These are phyloP conservation scores for Singerocomus inundabilis DNA, from an alignment of 1,284 basidiomycete genomes.

Conservation along the genomic window DNA sequence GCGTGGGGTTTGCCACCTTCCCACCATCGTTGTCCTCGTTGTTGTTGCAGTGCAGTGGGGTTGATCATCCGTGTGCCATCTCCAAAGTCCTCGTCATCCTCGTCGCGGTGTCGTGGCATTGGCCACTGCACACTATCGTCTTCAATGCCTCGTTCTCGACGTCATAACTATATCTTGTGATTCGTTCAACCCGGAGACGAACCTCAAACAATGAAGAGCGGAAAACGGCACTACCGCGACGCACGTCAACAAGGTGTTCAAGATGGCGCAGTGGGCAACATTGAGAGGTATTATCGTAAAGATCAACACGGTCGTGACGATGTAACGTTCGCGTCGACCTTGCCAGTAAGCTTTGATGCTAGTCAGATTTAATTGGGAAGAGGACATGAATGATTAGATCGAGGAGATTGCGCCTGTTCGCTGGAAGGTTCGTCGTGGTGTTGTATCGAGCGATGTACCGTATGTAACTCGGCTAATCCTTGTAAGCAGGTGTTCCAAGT, in stretches of 20 bases:
- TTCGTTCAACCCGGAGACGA: conserved; percentile 37
- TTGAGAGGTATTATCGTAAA: conserved; percentile 26
- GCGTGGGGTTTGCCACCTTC: too few relatives aligned
- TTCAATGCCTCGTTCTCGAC: conserved; percentile 23
- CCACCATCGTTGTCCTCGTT: too few relatives aligned
- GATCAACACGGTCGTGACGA: conserved; percentile 16
- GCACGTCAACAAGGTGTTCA: conserved; percentile 12
- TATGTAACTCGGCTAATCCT: not conserved
- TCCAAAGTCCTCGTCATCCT: too few relatives aligned
- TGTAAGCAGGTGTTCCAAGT: conserved; percentile 19
- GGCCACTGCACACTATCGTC: too few relatives aligned
- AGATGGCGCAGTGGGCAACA: conserved; percentile 9
- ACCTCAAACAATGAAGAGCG: conserved; percentile 33
- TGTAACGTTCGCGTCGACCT: not conserved
- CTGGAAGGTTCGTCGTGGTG: conserved; percentile 10
- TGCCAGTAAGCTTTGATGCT: not conserved
- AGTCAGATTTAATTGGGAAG: conserved; percentile 12
- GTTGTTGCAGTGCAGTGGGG: too few relatives aligned
- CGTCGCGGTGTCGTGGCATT: too few relatives aligned
- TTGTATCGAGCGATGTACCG: not conserved
- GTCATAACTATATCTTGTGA: conserved; percentile 42
- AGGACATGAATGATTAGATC: conserved; percentile 19
- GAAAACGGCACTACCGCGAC: conserved; percentile 26
- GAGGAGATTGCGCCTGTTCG: conserved; percentile 9
- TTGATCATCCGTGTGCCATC: too few relatives aligned